These are phyloP conservation scores for Teratosphaeria pseudoeucalypti DNA, from an alignment of 2,329 filamentous ascomycete species.

Conservation along the genomic window DNA sequence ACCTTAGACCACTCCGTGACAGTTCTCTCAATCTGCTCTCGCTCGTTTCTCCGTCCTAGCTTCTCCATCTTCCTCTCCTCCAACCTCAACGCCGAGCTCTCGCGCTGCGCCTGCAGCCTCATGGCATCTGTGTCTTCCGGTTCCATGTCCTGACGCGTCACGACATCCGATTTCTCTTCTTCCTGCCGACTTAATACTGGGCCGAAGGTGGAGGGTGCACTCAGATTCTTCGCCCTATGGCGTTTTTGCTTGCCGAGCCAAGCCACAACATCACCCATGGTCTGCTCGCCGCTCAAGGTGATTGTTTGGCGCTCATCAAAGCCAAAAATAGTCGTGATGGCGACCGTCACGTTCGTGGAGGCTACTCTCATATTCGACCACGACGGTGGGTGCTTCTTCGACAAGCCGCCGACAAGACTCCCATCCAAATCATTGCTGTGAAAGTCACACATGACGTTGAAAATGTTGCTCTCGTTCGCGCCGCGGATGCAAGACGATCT, in stretches of 20 bases:
- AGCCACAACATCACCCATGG: not conserved
- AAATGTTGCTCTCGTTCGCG: not conserved
- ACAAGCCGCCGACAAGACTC: not conserved
- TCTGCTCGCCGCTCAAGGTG: not conserved
- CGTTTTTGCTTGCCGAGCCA: not conserved
- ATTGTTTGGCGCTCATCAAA: not conserved
- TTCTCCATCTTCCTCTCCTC: not conserved
- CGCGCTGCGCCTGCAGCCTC: not conserved
- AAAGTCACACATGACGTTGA: not conserved
- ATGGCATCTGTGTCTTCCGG: not conserved
- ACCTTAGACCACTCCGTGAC: not conserved
- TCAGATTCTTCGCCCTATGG: not conserved
- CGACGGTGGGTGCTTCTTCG: not conserved
- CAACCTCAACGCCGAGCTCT: not conserved
- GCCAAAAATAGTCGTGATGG: not conserved
- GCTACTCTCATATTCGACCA: not conserved
- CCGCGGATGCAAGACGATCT: not conserved
- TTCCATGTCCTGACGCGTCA: not conserved
- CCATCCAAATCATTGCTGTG: not conserved
- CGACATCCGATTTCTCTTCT: not conserved
- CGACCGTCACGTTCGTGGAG: not conserved
- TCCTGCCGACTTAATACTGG: not conserved
- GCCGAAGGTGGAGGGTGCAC: not conserved
- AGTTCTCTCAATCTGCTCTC: not conserved
- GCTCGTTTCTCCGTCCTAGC: not conserved